Evolutionary conservation across 2,329 filamentous ascomycete species (phyloP), one percentile per base, ranked within the genome.

Genomic region (Phialophora tarda): DNA sequence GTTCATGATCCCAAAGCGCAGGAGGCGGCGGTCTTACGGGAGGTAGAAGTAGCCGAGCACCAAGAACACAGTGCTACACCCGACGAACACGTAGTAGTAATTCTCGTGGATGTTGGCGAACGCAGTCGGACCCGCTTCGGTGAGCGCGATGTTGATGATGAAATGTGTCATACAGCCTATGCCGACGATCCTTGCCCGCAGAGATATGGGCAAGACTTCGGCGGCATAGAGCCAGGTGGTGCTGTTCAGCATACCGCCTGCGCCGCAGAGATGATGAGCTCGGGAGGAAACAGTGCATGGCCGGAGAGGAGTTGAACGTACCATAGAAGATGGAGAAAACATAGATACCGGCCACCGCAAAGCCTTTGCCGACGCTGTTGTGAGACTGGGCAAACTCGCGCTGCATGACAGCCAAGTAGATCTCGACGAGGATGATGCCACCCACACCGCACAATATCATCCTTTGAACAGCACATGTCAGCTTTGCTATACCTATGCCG

Each of bases 121-220:
- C 0, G 85, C 84, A 60, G 78, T 84, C 0, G 84, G 84, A 0
- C 84, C 84, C 6, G 83, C 83, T 73, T 85, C 82, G 59, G 83
- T 85, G 48, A 69, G 62, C 65, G 28, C 60, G 59, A 11, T 30
- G 28, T 86, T 86, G 62, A 86, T 83, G 34, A 84, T 81, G 57
- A 84, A 96, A 86, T 96, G 96, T 75, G 89, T 92, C 67, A 92
- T 90, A 4, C 92, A 96, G 48, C 92, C 93, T 50, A 96, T 85
- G 72, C 87, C 92, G 68, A 96, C 91, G 82, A 92, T 92, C 72
- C 91, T 91, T 34, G 92, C 90, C 74, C 92, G 91, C 79, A 96
- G 93, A 68, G 91, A 91, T 63, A 96, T 86, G 62, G 92, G 91
- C 86, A 91, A 96, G 79, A 95, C 90, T 82, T 96, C 92, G 76